Evolutionary conservation across 164 flowering plant genomes (phyloP).

Genomic region (Magnolia sinica): DNA sequence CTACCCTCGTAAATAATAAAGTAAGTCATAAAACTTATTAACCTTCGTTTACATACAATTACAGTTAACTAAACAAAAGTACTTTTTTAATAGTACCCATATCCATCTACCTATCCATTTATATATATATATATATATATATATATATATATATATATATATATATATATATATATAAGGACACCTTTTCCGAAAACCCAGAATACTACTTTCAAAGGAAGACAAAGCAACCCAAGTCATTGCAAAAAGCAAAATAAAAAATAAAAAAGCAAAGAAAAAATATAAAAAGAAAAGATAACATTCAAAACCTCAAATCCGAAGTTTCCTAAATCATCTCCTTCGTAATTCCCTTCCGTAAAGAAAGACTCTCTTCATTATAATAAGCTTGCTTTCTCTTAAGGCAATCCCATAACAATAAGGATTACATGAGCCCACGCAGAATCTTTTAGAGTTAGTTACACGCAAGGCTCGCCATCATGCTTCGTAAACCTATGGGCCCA

Average conservation of each 20-base stretch:
- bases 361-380: not conserved
- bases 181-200: too few species aligned
- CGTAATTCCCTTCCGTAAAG: not conserved
- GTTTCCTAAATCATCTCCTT: not conserved
- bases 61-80: too few species aligned
- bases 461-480: not conserved
- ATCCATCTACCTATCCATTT: too few species aligned
- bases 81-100: too few species aligned
- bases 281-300: not conserved
- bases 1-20: too few species aligned
- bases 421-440: not conserved
- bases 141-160: too few species aligned
- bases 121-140: too few species aligned
- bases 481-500: not conserved
- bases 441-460: not conserved
- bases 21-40: too few species aligned
- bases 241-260: not conserved
- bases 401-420: not conserved
- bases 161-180: too few species aligned
- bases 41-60: too few species aligned
- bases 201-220: too few species aligned
- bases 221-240: too few species aligned
- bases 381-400: not conserved
- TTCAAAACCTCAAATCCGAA: not conserved
- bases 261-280: not conserved